phyloP scores from a whole-genome alignment of 768 basidiomycete genomes.

The Dioszegia crocea region DNA sequence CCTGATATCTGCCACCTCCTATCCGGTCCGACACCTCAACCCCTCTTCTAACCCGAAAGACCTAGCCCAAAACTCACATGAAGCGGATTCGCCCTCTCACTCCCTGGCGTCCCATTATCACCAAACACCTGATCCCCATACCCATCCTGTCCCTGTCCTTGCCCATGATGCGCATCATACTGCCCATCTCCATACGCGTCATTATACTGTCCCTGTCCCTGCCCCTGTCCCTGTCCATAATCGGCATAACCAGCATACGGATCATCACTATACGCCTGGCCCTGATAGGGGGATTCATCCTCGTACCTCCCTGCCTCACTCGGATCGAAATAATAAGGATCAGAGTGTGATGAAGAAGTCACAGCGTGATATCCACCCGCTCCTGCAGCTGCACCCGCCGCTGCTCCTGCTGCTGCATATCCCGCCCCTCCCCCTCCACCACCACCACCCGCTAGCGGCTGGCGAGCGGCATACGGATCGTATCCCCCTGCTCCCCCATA shows the following conservation, averaged over 20 bases:
- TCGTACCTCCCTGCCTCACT: slow-evolving; percentile 26
- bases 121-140: slow-evolving; percentile 12
- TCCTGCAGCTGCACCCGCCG: slow-evolving; percentile 12
- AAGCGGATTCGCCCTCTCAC: slow-evolving; percentile 32
- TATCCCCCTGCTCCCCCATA: slow-evolving; percentile 45
- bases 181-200: slow-evolving; percentile 16
- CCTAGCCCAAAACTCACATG: slow-evolving; percentile 42
- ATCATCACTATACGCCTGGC: slow-evolving; percentile 11
- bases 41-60: background rate
- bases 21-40: background rate
- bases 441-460: background rate
- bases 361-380: slow-evolving; percentile 23
- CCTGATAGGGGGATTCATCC: slow-evolving; percentile 8
- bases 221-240: background rate
- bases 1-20: background rate
- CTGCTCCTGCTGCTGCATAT: slow-evolving; percentile 18
- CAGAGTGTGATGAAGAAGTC: no score
- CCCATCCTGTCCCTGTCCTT: background rate
- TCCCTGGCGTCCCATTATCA: slow-evolving; percentile 30
- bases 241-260: slow-evolving; percentile 32
- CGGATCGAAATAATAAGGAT: slow-evolving; percentile 38
- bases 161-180: slow-evolving; percentile 22
- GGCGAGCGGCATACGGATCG: slow-evolving; percentile 36
- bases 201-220: background rate
- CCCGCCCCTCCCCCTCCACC: background rate